Percentiles rank a stretch among this genome's conserved stretches.
phyloP scores from a whole-genome alignment of 2,329 filamentous ascomycete species.

The Alternaria panax region DNA sequence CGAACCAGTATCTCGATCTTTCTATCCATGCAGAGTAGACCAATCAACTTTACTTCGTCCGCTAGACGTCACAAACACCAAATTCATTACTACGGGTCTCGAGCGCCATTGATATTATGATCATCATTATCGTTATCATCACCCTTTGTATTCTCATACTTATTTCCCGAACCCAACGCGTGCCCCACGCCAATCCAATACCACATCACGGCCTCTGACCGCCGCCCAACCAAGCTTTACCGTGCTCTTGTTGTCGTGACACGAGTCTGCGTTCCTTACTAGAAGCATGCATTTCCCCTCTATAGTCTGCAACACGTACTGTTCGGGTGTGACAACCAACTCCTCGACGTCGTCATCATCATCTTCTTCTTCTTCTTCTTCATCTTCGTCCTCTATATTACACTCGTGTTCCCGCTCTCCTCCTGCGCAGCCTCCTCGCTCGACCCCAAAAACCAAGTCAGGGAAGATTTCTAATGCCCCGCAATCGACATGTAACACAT shows the following conservation, averaged over 20 bases:
- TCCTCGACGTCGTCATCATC: conserved; percentile 11
- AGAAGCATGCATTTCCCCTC: conserved; percentile 23
- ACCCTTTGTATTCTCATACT: not conserved
- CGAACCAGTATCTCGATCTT: not conserved
- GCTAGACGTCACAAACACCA: not conserved
- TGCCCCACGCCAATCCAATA: conserved; percentile 21
- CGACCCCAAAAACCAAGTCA: conserved; percentile 26
- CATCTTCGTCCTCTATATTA: not conserved
- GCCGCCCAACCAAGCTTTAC: conserved; percentile 29
- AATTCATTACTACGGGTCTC: not conserved
- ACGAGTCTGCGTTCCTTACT: conserved; percentile 13
- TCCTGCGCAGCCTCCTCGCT: not conserved
- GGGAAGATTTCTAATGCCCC: conserved; percentile 14
- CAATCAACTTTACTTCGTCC: not conserved
- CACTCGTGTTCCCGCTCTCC: no score
- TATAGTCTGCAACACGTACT: conserved; percentile 23
- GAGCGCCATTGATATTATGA: not conserved
- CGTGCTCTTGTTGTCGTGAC: not conserved
- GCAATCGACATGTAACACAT: conserved; percentile 22
- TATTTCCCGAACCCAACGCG: conserved; percentile 17
- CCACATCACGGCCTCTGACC: conserved; percentile 21
- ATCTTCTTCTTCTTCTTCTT: not conserved
- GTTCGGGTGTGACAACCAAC: conserved; percentile 22
- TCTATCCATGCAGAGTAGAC: not conserved
- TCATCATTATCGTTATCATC: not conserved